A percentile compares a stretch with the other conserved stretches of the same genome.
Conservation (phyloP, 352 stramenopile species). For the Phytophthora pistaciae region DNA sequence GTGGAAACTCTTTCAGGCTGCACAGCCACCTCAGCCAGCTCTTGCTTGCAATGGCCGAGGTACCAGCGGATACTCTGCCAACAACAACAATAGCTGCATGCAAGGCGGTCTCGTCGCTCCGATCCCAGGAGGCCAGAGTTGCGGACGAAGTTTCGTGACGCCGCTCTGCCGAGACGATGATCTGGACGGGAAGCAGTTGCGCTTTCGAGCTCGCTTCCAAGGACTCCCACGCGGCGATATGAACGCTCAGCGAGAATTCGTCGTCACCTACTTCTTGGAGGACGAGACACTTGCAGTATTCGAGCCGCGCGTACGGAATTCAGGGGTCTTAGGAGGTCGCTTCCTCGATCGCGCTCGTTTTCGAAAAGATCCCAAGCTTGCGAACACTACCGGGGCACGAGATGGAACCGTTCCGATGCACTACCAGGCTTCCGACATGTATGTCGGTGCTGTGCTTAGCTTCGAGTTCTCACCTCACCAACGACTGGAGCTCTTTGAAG, state of each 20-base stretch:
- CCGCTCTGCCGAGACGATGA: slow-evolving; percentile 48
- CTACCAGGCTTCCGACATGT: slow-evolving; percentile 72
- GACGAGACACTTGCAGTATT: slow-evolving; percentile 85
- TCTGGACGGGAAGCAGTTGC: slow-evolving; percentile 73
- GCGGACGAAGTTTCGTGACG: slow-evolving; percentile 16
- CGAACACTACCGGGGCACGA: neutral
- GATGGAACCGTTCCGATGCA: slow-evolving; percentile 20
- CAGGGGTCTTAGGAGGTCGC: slow-evolving; percentile 64
- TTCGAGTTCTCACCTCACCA: slow-evolving; percentile 83
- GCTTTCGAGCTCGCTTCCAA: slow-evolving; percentile 77
- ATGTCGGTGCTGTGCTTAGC: slow-evolving; percentile 67
- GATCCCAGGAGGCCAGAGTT: slow-evolving; percentile 25
- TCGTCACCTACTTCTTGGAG: slow-evolving; percentile 83
- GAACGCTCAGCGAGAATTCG: slow-evolving; percentile 69
- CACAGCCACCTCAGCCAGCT: slow-evolving; percentile 6
- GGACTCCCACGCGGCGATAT: slow-evolving; percentile 41
- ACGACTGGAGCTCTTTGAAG: slow-evolving; percentile 74
- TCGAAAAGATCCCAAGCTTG: slow-evolving; percentile 46
- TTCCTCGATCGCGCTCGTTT: slow-evolving; percentile 85
- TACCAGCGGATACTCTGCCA: slow-evolving; percentile 34
- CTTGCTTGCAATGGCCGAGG: slow-evolving; percentile 29
- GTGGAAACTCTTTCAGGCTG: slow-evolving; percentile 67
- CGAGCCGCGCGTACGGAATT: slow-evolving; percentile 76
- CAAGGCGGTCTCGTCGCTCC: slow-evolving; percentile 35
- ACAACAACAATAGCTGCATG: slow-evolving; percentile 46